Evolutionary conservation across 352 stramenopile species (phyloP).

Genomic region (Phytophthora capsici): DNA sequence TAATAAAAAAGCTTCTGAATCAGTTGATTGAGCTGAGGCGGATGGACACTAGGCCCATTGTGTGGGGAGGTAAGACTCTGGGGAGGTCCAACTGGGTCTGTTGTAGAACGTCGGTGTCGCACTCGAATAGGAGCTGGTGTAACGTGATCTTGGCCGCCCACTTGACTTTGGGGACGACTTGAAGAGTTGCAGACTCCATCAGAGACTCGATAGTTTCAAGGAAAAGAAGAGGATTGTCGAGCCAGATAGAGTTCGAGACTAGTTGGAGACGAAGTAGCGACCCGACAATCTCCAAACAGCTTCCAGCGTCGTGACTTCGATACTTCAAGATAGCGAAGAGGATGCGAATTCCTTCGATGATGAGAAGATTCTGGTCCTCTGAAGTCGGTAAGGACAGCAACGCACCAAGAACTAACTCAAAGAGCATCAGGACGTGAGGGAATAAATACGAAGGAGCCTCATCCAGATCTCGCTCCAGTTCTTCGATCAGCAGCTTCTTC

Average conservation of each 20-base stretch:
- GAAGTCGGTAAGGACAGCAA: neutral
- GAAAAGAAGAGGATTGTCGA: conserved; percentile 22
- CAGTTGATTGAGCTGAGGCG: conserved; percentile 9
- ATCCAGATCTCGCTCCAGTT: conserved; percentile 42
- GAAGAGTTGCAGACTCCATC: conserved; percentile 29
- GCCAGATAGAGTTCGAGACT: conserved; percentile 25
- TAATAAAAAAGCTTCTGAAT: neutral
- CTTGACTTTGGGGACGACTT: conserved; percentile 27
- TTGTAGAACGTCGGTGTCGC: conserved; percentile 32
- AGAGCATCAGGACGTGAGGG: conserved; percentile 33
- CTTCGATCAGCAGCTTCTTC: conserved; percentile 26
- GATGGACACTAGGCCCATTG: conserved; percentile 18
- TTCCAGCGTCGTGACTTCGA: conserved; percentile 29
- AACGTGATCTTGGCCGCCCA: conserved; percentile 44
- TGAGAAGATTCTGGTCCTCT: conserved; percentile 9
- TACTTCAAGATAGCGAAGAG: conserved; percentile 40
- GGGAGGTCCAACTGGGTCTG: conserved; percentile 5
- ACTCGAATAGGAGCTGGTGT: conserved; percentile 59
- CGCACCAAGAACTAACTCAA: conserved; percentile 16
- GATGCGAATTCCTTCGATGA: conserved; percentile 2
- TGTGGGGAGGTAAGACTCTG: conserved; percentile 21
- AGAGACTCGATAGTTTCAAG: conserved; percentile 31
- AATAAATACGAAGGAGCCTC: conserved; percentile 35
- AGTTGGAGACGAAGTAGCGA: conserved; percentile 31
- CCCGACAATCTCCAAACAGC: conserved; percentile 33